A percentile compares a stretch with the other conserved stretches of the same genome.
These are phyloP conservation scores for Madurella fahalii DNA, from an alignment of 2,329 filamentous ascomycete genomes.

Conservation along the genomic window DNA sequence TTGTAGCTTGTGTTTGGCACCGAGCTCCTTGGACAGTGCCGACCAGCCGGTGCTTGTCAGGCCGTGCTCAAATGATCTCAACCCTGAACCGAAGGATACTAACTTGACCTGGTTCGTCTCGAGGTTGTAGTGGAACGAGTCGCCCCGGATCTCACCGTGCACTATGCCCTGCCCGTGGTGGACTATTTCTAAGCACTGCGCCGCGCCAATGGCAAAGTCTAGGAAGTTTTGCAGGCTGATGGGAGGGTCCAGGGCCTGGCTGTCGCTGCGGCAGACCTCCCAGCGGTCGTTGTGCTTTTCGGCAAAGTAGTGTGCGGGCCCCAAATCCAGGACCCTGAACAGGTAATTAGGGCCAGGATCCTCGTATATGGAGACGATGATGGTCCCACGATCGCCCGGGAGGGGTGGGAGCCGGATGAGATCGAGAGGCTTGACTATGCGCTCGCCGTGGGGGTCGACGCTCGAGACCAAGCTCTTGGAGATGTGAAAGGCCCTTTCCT, in stretches of 20 bases:
- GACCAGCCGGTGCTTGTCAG: slow-evolving; percentile 84
- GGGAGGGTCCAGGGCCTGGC: slow-evolving; percentile 50
- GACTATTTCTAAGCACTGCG: slow-evolving; percentile 82
- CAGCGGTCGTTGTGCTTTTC: slow-evolving; percentile 50
- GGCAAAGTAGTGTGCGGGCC: slow-evolving; percentile 66
- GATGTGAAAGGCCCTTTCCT: slow-evolving; percentile 85
- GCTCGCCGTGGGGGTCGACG: slow-evolving; percentile 67
- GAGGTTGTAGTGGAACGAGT: slow-evolving; percentile 82
- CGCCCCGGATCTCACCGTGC: slow-evolving; percentile 85
- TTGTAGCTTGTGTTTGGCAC: slow-evolving; percentile 82
- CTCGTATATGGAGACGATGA: slow-evolving; percentile 79
- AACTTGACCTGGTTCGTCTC: slow-evolving; percentile 71
- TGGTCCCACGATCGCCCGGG: slow-evolving; percentile 63
- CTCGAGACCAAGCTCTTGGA: slow-evolving; percentile 67
- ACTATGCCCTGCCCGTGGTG: slow-evolving; percentile 84
- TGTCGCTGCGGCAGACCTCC: slow-evolving; percentile 41
- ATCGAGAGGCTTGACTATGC: slow-evolving; percentile 78
- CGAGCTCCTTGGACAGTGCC: slow-evolving; percentile 73
- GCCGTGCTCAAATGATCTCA: slow-evolving; percentile 86
- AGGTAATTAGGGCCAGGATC: slow-evolving; percentile 72
- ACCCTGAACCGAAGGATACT: slow-evolving; percentile 79
- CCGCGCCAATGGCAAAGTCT: slow-evolving; percentile 85
- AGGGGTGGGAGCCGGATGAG: slow-evolving; percentile 67
- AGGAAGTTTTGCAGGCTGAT: slow-evolving; percentile 75
- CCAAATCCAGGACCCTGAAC: slow-evolving; percentile 67